Conservation (phyloP, 2,329 filamentous ascomycete genomes). For the Neocatenulostroma microsporum region DNA sequence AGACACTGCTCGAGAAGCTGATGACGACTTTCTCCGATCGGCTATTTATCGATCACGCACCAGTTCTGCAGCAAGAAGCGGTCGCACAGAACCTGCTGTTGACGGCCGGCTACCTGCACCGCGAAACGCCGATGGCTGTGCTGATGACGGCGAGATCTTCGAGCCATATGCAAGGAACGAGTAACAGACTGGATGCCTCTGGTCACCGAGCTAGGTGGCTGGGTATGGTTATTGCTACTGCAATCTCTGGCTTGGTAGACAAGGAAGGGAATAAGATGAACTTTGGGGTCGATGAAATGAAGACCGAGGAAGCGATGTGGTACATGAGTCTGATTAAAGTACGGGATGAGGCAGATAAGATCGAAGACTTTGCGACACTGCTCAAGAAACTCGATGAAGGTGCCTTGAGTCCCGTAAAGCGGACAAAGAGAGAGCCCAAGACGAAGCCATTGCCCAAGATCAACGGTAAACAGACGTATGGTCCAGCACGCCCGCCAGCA, state of each 20-base stretch:
- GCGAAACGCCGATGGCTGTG: conserved; percentile 58
- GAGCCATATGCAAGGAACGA: conserved; percentile 69
- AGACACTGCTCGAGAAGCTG: conserved; percentile 58
- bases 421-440: too few species aligned
- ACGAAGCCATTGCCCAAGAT: too few species aligned
- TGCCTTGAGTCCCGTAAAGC: too few species aligned
- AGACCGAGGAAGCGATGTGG: conserved; percentile 63
- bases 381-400: not conserved
- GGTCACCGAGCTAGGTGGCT: conserved; percentile 70
- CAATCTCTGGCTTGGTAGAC: conserved; percentile 58
- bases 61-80: conserved; percentile 81
- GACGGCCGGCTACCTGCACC: conserved; percentile 65
- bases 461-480: conserved; percentile 25
- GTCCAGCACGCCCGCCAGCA: conserved; percentile 23
- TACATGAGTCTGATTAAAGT: conserved; percentile 60
- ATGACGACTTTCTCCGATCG: conserved; percentile 73
- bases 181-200: conserved; percentile 73
- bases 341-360: conserved; percentile 55
- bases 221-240: conserved; percentile 79
- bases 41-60: conserved; percentile 76
- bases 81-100: conserved; percentile 74
- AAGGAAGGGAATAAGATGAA: conserved; percentile 63
- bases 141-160: conserved; percentile 63
- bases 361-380: conserved; percentile 51
- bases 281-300: conserved; percentile 75